Evolutionary conservation across 192 early-diverging fungal species (phyloP).

Genomic region (Coemansia sp.): DNA sequence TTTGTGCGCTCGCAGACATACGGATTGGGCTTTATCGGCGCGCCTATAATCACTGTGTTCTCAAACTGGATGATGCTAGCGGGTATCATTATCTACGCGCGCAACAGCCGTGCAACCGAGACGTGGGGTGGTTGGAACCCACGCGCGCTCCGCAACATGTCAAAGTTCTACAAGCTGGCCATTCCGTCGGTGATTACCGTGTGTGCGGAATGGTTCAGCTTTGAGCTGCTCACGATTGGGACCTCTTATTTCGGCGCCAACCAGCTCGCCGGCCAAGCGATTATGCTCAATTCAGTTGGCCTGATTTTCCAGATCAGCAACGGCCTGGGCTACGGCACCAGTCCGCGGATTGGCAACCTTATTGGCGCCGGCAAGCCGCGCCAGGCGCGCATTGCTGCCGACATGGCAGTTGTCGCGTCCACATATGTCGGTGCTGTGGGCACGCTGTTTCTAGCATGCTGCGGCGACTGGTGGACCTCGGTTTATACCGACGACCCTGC

Average conservation of each 20-base stretch:
- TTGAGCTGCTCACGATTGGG: constrained; percentile 64
- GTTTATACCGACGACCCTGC: constrained; percentile 62
- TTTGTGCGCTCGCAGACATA: constrained; percentile 66
- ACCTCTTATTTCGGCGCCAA: constrained; percentile 71
- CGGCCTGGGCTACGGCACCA: constrained; percentile 68
- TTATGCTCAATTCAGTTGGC: constrained; percentile 62
- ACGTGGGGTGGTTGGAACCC: constrained; percentile 83
- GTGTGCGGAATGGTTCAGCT: constrained; percentile 76
- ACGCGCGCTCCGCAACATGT: constrained; percentile 61
- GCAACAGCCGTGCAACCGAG: constrained; percentile 56
- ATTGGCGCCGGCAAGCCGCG: constrained; percentile 57
- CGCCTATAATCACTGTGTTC: constrained; percentile 67
- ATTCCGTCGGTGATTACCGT: constrained; percentile 78
- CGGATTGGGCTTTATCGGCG: constrained; percentile 72
- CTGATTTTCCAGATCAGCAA: constrained; percentile 66
- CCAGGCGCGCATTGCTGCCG: constrained; percentile 57
- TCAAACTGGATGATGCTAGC: constrained; percentile 66
- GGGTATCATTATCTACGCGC: constrained; percentile 61
- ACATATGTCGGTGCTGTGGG: constrained; percentile 44
- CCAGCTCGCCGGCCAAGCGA: constrained; percentile 70
- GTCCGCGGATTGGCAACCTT: constrained; percentile 75
- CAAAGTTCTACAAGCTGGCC: constrained; percentile 61
- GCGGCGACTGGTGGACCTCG: constrained; percentile 25
- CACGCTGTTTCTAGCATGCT: constrained; percentile 4
- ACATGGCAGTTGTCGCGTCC: constrained; percentile 52